A percentile compares a stretch with the other conserved stretches of the same genome.
phyloP scores from a whole-genome alignment of 805 yeast genomes.

The Metschnikowia gelsemii region DNA sequence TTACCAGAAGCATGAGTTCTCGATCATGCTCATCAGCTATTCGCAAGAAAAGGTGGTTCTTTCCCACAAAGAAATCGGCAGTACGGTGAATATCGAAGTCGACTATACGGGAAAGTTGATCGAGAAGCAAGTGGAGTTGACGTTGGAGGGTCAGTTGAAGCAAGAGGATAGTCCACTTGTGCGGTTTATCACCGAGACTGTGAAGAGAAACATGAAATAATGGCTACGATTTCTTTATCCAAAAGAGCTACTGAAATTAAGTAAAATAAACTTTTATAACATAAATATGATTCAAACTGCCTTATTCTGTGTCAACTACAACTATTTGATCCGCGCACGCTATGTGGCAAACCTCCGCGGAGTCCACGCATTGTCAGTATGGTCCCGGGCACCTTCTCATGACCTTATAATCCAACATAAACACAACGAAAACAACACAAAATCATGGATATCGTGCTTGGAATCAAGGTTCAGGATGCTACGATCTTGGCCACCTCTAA shows the following conservation, averaged over 20 bases:
- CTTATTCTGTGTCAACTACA: neutral
- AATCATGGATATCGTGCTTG: constrained; percentile 84
- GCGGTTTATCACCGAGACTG: constrained; percentile 40
- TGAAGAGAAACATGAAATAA: constrained; percentile 24
- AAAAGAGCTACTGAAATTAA: constrained; percentile 20
- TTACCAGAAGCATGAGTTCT: constrained; percentile 53
- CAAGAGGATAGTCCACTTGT: constrained; percentile 51
- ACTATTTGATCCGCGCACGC: constrained; percentile 14
- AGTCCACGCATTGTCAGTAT: constrained; percentile 5
- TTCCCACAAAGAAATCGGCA: constrained; percentile 63
- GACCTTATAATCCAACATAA: too few species aligned
- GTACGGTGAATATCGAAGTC: constrained; percentile 83
- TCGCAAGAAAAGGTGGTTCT: constrained; percentile 81
- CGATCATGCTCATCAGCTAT: constrained; percentile 88
- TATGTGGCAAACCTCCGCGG: constrained; percentile 18
- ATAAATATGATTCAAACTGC: neutral
- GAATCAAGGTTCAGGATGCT: constrained; percentile 76
- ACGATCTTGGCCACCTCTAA: constrained; percentile 92
- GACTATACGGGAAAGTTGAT: constrained; percentile 91
- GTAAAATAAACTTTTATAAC: constrained; percentile 15
- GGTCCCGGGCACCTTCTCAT: neutral
- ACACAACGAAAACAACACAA: neutral
- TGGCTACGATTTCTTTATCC: neutral
- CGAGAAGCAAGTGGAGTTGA: constrained; percentile 74
- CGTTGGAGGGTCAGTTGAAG: constrained; percentile 53